phyloP scores from a whole-genome alignment of 2,329 filamentous ascomycete species.

The Neofusicoccum cordaticola region DNA sequence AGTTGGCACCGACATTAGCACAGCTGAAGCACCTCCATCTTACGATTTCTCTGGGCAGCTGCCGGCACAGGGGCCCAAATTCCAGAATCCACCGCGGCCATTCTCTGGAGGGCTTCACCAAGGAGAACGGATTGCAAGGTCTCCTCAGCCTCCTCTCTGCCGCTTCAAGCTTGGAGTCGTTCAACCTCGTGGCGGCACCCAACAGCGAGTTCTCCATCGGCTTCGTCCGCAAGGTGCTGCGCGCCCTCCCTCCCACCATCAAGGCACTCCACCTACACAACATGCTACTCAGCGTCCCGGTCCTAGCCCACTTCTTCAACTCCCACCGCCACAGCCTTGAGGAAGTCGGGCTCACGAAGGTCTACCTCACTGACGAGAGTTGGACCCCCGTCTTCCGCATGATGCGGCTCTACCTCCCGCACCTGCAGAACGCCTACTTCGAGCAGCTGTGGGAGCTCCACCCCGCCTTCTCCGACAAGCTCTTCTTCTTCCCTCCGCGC shows the following conservation, averaged over 20 bases:
- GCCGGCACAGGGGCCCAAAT: not conserved
- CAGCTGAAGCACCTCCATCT: not conserved
- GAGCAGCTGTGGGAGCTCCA: not conserved
- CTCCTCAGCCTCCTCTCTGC: not conserved
- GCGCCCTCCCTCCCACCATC: not conserved
- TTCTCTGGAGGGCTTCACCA: not conserved
- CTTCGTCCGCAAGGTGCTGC: not conserved
- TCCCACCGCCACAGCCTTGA: not conserved
- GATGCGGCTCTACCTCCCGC: not conserved
- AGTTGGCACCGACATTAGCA: not conserved
- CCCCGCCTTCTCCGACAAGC: not conserved
- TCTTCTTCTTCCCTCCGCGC: not conserved
- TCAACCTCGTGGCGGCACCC: not conserved
- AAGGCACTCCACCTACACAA: not conserved
- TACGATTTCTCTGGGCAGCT: not conserved
- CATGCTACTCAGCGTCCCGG: not conserved
- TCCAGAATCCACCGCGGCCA: no score
- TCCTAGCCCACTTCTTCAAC: not conserved
- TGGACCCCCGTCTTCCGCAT: not conserved
- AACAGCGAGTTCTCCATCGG: not conserved
- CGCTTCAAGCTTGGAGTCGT: not conserved
- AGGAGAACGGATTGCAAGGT: not conserved
- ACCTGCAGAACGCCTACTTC: not conserved
- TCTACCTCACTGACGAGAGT: not conserved
- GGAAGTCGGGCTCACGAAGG: not conserved